Base-by-base conservation (phyloP, 192 early-diverging fungal genomes). In the Coemansia umbellata region DNA sequence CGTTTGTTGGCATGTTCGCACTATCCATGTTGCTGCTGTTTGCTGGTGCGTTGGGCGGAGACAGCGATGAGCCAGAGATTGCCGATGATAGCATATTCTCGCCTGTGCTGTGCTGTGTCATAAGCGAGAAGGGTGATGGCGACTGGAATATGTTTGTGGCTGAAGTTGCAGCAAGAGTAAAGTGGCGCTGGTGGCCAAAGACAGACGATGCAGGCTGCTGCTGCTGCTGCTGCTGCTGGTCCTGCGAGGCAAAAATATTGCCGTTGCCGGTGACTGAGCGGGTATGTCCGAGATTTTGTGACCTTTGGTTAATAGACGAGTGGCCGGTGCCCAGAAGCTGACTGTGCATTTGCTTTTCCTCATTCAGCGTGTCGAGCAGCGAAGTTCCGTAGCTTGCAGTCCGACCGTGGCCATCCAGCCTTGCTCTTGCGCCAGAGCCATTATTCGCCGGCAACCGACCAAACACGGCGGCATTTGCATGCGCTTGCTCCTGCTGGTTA, bases 341-440 rank as follows among this genome's bases (percentile, higher is more conserved):
- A n/a, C n/a, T n/a, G n/a, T n/a, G 44, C 51, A 53, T 21, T 23
- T 60, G 56, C 30, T 55, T 60, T 24, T 65, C 66, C 33, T 76
- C 73, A 55, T 76, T 76, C 2, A 76, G 60, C 15, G 73, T 65
- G 31, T 76, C 73, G 3, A 76, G 73, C 42, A 76, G 66, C 32
- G 73, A 69, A 1, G 73, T 76, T 47, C 73, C 73, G 51, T 76
- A 76, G 65, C 66, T 69, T 23, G 66, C 73, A 4, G 66, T 76
- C 30, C 73, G 66, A 11, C 58, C 59, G 47, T 76, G 73, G 35
- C 66, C 36, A 44, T 50, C 49, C 44, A 31, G 56, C 7, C 19
- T 53, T 49, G 53, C 48, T 22, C n/a, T 33, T 24, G 26, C 50
- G 33, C 50, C 50, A 23, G 5, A 14, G 15, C 8, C 39, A 26